Evolutionary conservation across 2,329 filamentous ascomycete genomes (phyloP).

Genomic region (Chaetomium strumarium): DNA sequence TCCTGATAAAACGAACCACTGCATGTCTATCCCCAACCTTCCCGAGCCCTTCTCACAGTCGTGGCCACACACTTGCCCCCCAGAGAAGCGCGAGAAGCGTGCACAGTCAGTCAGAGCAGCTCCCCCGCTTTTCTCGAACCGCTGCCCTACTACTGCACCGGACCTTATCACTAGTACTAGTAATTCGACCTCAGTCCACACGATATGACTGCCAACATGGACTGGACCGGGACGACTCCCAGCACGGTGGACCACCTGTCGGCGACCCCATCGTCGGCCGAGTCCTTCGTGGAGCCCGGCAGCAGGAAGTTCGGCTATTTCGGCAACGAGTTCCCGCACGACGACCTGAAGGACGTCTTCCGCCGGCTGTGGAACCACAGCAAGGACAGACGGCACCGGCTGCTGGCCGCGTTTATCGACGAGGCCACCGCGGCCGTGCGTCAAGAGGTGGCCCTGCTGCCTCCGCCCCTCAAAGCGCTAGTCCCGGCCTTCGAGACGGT

Average conservation of each 20-base stretch:
- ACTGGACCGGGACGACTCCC: too few relatives aligned
- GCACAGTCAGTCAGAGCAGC: too few relatives aligned
- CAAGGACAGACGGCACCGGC: conserved; percentile 33
- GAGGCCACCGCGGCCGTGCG: conserved; percentile 35
- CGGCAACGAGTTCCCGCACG: conserved; percentile 43
- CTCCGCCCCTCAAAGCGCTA: conserved; percentile 24
- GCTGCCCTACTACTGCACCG: too few relatives aligned
- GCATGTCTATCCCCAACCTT: too few relatives aligned
- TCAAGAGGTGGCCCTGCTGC: conserved; percentile 34
- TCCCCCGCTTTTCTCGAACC: too few relatives aligned
- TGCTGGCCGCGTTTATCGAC: conserved; percentile 37
- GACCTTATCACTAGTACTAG: too few relatives aligned
- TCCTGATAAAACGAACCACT: too few relatives aligned
- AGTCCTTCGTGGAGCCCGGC: conserved; percentile 1
- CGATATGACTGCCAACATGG: too few relatives aligned
- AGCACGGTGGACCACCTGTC: background rate
- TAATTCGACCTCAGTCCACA: too few relatives aligned
- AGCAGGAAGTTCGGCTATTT: conserved; percentile 38
- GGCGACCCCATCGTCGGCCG: background rate
- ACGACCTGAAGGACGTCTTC: conserved; percentile 36
- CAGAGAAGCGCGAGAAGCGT: too few relatives aligned
- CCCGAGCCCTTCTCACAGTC: too few relatives aligned
- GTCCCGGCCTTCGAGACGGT: conserved; percentile 36
- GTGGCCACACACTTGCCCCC: too few relatives aligned
- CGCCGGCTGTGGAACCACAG: conserved; percentile 35